Base-by-base conservation (phyloP, 768 basidiomycete species). In the Candolleomyces aberdarensis region DNA sequence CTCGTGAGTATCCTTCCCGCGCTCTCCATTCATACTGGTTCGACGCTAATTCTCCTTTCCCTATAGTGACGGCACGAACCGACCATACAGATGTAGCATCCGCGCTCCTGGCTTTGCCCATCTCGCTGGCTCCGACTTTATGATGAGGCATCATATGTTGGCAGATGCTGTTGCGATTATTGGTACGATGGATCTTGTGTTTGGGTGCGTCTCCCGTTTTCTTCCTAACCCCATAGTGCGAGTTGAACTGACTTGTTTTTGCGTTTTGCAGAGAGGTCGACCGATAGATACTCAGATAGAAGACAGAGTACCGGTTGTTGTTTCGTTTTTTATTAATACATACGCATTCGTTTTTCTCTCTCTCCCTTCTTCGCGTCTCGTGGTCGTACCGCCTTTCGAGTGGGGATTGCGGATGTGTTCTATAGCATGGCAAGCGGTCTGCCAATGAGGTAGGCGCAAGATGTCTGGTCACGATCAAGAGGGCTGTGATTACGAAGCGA, bases 161-260 rank as follows among this genome's bases (percentile, higher is more conserved):
- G 93, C 94, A 5, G 96, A 98, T 69, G 95, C 91, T 47, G 96
- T 99, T 54, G 88, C 96, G 52, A 91, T 99, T 71, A 97, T 98
- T 71, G 97, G 97, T 67, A 98, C 96, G 50, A 96, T 97, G 96
- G 89, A 97, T 80, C 85, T 96, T 64, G 95, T 97, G 70, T 96
- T 97, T 71, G 95, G 95, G 86, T 92, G 82, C 68, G 92, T 87
- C 60, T 54, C 50, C 4, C 53, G 7, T 52, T 56, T 58, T 44
- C 10, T 14, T 63, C 14, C 54, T 31, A 13, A n/a, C 31, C 49
- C 19, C 31, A 50, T 47, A 55, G 53, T 50, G 10, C 53, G 40
- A 52, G n/a, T 50, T 56, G 29, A 47, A 61, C 54, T 31, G 13
- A 29, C 46, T 51, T 41, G 41, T 57, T 31, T 43, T 43, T 43